phyloP scores from a whole-genome alignment of 768 basidiomycete species.

The Lactarius tabidus region DNA sequence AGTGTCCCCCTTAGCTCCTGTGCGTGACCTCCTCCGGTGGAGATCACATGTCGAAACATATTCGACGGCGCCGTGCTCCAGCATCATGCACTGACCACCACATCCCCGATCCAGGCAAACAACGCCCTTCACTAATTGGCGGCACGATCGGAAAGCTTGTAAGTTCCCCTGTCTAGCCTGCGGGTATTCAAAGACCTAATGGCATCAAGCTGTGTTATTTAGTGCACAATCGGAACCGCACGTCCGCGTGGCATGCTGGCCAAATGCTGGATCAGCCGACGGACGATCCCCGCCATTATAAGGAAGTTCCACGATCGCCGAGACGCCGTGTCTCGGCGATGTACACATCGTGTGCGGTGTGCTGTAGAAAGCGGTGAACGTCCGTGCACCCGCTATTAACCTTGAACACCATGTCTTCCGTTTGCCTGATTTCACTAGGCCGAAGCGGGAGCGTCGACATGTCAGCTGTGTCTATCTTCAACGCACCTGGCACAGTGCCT shows the following conservation, averaged over 20 bases:
- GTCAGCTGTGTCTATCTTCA: not conserved
- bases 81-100: constrained; percentile 13
- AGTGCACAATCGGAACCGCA: not conserved
- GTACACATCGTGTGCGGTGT: not conserved
- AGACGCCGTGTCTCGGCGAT: not conserved
- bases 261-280: not conserved
- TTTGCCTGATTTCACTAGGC: not conserved
- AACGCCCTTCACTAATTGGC: not conserved
- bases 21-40: not conserved
- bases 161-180: not conserved
- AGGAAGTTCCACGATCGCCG: constrained; percentile 1
- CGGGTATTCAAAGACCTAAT: not conserved
- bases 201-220: not conserved
- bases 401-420: not conserved
- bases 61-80: not conserved
- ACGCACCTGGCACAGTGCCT: not conserved
- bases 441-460: constrained; percentile 1
- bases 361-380: not conserved
- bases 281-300: not conserved
- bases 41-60: constrained; percentile 15
- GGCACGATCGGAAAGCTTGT: not conserved
- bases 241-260: not conserved
- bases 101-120: not conserved
- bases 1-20: not conserved
- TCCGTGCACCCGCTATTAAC: not conserved